Evolutionary conservation across 176 grass and related monocot species (phyloP).

Genomic region (Oryza longistaminata): DNA sequence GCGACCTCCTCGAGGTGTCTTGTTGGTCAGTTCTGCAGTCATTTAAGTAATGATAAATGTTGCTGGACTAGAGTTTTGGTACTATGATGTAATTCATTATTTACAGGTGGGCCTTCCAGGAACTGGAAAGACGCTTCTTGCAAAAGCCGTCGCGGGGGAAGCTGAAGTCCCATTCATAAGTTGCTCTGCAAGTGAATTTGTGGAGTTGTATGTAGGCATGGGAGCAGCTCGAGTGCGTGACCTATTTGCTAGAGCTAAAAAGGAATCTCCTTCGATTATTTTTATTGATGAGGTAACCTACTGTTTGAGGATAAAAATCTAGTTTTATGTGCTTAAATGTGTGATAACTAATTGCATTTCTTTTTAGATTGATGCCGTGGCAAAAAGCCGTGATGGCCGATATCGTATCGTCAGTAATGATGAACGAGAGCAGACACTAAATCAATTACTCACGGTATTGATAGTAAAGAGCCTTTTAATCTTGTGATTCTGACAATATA

Average conservation of each 20-base stretch:
- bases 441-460: slow-evolving; percentile 95
- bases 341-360: not conserved
- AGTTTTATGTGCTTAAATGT: slow-evolving; percentile 34
- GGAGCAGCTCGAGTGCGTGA: slow-evolving; percentile 95
- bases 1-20: slow-evolving; percentile 97
- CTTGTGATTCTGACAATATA: not conserved
- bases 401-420: slow-evolving; percentile 96
- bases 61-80: slow-evolving; percentile 22
- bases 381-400: slow-evolving; percentile 96
- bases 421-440: slow-evolving; percentile 95
- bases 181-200: slow-evolving; percentile 99
- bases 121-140: slow-evolving; percentile 98
- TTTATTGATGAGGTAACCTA: slow-evolving; percentile 95
- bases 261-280: slow-evolving; percentile 91
- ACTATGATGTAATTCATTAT: slow-evolving; percentile 37
- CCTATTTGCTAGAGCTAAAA: slow-evolving; percentile 96
- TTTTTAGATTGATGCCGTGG: slow-evolving; percentile 93
- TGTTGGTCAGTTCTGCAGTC: slow-evolving; percentile 73
- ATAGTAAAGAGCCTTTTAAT: slow-evolving; percentile 7
- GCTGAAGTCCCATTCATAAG: slow-evolving; percentile 99
- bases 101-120: slow-evolving; percentile 93
- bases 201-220: slow-evolving; percentile 98
- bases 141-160: slow-evolving; percentile 98
- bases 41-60: slow-evolving; percentile 6
- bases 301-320: not conserved